These are phyloP conservation scores for Isochrysis galbana DNA, from an alignment of 78 protist genomes.

Conservation along the genomic window DNA sequence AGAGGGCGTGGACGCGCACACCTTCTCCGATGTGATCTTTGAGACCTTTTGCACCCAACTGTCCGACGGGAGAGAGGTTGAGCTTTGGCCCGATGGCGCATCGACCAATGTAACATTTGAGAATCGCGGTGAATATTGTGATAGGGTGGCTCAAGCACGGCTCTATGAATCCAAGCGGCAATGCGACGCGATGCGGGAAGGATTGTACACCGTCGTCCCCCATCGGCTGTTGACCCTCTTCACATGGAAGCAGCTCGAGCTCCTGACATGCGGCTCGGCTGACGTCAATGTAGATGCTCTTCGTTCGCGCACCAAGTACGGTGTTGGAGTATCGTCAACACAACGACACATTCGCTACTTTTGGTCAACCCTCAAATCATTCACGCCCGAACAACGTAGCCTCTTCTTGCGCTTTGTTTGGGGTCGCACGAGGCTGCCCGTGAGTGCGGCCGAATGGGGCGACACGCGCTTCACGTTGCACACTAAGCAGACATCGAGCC, in stretches of 20 bases:
- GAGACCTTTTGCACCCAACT: background rate
- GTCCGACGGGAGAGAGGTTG: constrained; percentile 7
- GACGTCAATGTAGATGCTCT: background rate
- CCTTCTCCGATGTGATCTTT: background rate
- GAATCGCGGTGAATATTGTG: background rate
- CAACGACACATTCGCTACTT: constrained; percentile 30
- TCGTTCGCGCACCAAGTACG: background rate
- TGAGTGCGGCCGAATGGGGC: constrained; percentile 12
- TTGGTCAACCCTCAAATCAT: background rate
- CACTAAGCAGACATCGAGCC: background rate
- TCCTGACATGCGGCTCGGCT: background rate
- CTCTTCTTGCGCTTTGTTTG: constrained; percentile 46
- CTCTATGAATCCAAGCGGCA: background rate
- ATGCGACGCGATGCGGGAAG: constrained; percentile 3
- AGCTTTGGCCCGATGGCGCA: background rate
- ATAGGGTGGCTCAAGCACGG: background rate
- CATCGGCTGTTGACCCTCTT: constrained; percentile 30
- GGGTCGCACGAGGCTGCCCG: constrained; percentile 48
- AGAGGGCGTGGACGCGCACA: constrained; percentile 8
- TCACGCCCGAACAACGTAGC: constrained; percentile 25
- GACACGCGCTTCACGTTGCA: background rate
- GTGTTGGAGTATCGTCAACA: background rate
- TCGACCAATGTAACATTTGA: background rate
- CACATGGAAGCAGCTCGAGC: constrained; percentile 42
- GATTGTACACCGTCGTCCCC: constrained; percentile 39